Conservation (phyloP, 2,329 filamentous ascomycete genomes). For the Rhynchosporium secalis region DNA sequence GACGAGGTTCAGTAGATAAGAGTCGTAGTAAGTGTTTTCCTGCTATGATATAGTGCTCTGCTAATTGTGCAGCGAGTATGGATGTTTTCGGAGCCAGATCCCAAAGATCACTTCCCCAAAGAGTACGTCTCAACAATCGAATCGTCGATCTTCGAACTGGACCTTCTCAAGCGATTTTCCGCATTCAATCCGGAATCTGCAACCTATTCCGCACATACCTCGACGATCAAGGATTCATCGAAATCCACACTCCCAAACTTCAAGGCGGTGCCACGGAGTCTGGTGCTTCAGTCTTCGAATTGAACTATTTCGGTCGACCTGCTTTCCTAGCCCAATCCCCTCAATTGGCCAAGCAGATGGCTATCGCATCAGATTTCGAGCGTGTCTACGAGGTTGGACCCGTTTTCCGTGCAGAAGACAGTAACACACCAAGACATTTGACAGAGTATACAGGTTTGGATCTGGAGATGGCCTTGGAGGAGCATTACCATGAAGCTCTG, state of each 20-base stretch:
- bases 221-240: constrained; percentile 76
- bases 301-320: constrained; percentile 85
- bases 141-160: constrained; percentile 85
- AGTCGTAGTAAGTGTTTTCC: constrained; percentile 26
- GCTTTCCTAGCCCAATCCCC: constrained; percentile 91
- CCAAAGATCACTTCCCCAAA: constrained; percentile 34
- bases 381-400: constrained; percentile 87
- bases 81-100: constrained; percentile 26
- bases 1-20: constrained; percentile 12
- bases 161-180: constrained; percentile 83
- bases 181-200: constrained; percentile 77
- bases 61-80: constrained; percentile 30
- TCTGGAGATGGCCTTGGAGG: constrained; percentile 87
- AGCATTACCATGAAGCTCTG: constrained; percentile 87
- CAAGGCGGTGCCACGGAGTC: constrained; percentile 90
- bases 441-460: constrained; percentile 94
- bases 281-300: constrained; percentile 85
- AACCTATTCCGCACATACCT: constrained; percentile 77
- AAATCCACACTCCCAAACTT: constrained; percentile 92
- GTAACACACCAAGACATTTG: constrained; percentile 90
- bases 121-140: constrained; percentile 72
- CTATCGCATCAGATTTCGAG: constrained; percentile 84
- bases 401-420: constrained; percentile 93
- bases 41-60: neutral
- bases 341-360: constrained; percentile 91